A percentile compares a stretch with the other conserved stretches of the same genome.
phyloP scores from a whole-genome alignment of 345 rosid species.

The Trapa incisa region DNA sequence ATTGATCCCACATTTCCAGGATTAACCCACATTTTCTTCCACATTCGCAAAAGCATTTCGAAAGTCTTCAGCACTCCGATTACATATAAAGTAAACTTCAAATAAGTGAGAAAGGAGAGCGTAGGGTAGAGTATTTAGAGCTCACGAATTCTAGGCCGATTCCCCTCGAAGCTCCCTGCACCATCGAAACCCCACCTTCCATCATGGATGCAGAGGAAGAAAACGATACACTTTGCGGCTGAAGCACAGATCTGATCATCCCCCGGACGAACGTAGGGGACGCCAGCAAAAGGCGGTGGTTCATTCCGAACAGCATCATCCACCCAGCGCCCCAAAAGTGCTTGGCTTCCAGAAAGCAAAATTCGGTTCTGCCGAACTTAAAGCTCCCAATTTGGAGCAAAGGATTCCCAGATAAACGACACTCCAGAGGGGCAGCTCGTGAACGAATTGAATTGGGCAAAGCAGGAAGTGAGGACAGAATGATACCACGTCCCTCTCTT shows the following conservation, averaged over 20 bases:
- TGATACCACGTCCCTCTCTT: background rate
- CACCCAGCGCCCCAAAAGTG: background rate
- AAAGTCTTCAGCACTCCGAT: too few species aligned
- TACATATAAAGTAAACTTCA: background rate
- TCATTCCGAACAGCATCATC: background rate
- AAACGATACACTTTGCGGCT: constrained; percentile 11
- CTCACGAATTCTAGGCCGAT: constrained; percentile 83
- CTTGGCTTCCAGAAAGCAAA: background rate
- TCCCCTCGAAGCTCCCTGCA: constrained; percentile 93
- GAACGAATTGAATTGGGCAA: background rate
- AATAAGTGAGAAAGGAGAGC: background rate
- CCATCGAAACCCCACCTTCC: constrained; percentile 79
- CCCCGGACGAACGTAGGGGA: background rate
- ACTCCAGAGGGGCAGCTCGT: background rate
- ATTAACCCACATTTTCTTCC: too few species aligned
- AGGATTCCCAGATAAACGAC: background rate
- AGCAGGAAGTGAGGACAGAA: background rate
- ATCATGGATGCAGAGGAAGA: constrained; percentile 21
- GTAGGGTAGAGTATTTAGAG: background rate
- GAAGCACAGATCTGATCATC: background rate
- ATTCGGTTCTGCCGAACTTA: background rate
- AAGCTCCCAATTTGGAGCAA: background rate
- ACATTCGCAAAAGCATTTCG: too few species aligned
- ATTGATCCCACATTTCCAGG: too few species aligned
- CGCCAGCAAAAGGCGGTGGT: background rate